Evolutionary conservation across 2,329 filamentous ascomycete species (phyloP).

Genomic region (Sarocladium strictum): DNA sequence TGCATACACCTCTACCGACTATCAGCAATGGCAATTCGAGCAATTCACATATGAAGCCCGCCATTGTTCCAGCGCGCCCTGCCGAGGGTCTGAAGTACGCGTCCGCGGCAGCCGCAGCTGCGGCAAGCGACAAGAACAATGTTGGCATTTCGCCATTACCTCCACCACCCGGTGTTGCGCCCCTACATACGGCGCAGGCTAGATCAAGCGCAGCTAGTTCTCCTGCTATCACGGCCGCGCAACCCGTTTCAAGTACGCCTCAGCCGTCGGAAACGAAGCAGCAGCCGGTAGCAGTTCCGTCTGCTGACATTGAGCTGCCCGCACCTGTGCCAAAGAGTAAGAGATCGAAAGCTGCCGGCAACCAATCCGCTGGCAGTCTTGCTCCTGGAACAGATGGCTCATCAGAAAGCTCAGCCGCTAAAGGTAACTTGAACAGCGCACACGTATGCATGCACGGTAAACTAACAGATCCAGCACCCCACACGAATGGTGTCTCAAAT

Average conservation of each 20-base stretch:
- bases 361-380: slow-evolving; percentile 24
- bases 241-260: slow-evolving; percentile 29
- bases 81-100: slow-evolving; percentile 95
- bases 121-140: slow-evolving; percentile 79
- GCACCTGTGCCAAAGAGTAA: slow-evolving; percentile 26
- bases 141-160: slow-evolving; percentile 91
- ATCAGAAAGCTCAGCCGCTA: slow-evolving; percentile 29
- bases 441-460: slow-evolving; percentile 13
- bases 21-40: slow-evolving; percentile 50
- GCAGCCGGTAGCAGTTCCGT: slow-evolving; percentile 13
- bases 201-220: slow-evolving; percentile 51
- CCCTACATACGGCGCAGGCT: slow-evolving; percentile 45
- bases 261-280: slow-evolving; percentile 27
- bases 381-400: slow-evolving; percentile 33
- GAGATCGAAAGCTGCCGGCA: slow-evolving; percentile 38
- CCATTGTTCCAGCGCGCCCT: slow-evolving; percentile 74
- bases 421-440: slow-evolving; percentile 29
- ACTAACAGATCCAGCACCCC: slow-evolving; percentile 25
- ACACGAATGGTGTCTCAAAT: slow-evolving; percentile 47
- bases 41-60: slow-evolving; percentile 79
- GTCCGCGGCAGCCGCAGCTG: slow-evolving; percentile 88
- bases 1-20: slow-evolving; percentile 67
- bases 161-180: slow-evolving; percentile 63
- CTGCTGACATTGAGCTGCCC: slow-evolving; percentile 20
- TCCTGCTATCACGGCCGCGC: slow-evolving; percentile 41